These are phyloP conservation scores for Cucumis hystrix DNA, from an alignment of 306 rosid genomes.

Conservation along the genomic window DNA sequence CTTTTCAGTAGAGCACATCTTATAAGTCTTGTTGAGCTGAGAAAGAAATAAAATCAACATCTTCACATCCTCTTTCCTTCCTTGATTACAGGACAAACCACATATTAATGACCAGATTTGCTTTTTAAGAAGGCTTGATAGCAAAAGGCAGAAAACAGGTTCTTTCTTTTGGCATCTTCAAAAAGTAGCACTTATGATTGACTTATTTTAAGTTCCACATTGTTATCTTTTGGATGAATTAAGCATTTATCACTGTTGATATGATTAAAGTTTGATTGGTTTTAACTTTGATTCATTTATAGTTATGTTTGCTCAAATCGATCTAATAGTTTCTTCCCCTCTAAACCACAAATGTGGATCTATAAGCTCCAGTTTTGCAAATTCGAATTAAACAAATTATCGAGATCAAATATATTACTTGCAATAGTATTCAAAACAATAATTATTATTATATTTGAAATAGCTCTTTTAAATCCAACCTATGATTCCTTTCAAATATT, in stretches of 20 bases:
- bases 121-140: background rate
- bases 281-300: background rate
- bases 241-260: background rate
- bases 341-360: background rate
- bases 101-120: background rate
- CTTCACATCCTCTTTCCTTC: background rate
- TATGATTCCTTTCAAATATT: background rate
- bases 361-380: too few species aligned
- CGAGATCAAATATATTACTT: too few species aligned
- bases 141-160: background rate
- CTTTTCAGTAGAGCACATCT: background rate
- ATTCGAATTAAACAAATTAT: background rate
- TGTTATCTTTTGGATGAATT: background rate
- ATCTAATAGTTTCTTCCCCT: background rate
- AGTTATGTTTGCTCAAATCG: background rate
- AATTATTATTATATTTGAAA: too few species aligned
- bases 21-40: background rate
- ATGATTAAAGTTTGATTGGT: background rate
- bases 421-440: background rate
- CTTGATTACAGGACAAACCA: background rate
- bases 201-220: background rate
- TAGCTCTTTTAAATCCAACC: background rate
- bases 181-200: background rate
- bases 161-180: background rate
- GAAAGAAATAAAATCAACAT: background rate